A percentile compares a stretch with the other conserved stretches of the same genome.
phyloP scores from a whole-genome alignment of 1,139 yeast genomes.

The Geotrichum carabidarum region DNA sequence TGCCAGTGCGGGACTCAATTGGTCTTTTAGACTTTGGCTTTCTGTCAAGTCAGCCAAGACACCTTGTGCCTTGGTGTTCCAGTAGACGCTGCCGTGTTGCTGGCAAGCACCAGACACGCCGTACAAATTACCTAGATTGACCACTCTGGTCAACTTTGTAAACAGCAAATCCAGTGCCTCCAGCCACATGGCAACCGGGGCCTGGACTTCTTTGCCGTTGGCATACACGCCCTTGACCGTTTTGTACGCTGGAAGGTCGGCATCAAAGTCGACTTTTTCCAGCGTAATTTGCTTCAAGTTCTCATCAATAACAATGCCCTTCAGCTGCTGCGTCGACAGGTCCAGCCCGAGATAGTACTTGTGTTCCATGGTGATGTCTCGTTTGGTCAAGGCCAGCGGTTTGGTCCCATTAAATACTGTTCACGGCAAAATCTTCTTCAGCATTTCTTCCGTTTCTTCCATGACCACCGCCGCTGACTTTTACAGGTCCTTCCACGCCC shows the following conservation, averaged over 20 bases:
- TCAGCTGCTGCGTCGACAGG: constrained; percentile 84
- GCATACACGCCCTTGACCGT: constrained; percentile 66
- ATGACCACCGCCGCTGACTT: not conserved
- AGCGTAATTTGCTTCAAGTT: constrained; percentile 51
- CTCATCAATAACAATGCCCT: constrained; percentile 61
- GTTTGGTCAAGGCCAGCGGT: not conserved
- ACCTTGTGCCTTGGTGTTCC: constrained; percentile 54
- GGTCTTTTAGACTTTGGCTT: constrained; percentile 21
- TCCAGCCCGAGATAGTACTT: constrained; percentile 60
- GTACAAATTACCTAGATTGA: constrained; percentile 57
- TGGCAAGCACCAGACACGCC: constrained; percentile 86
- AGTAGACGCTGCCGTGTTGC: constrained; percentile 86
- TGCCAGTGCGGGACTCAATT: constrained; percentile 46
- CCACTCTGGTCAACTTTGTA: constrained; percentile 48
- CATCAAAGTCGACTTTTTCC: constrained; percentile 68
- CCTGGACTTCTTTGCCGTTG: constrained; percentile 37
- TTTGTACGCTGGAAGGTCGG: constrained; percentile 53
- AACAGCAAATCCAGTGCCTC: constrained; percentile 72
- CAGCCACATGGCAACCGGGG: constrained; percentile 90
- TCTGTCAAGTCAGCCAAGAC: constrained; percentile 35
- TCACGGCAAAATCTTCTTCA: not conserved
- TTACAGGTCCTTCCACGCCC: not conserved
- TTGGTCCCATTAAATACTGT: not conserved
- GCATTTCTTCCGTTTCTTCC: constrained; percentile 3
- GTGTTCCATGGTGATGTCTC: constrained; percentile 15